phyloP scores from a whole-genome alignment of 192 early-diverging fungal species.

The Backusella parvicylindrica region DNA sequence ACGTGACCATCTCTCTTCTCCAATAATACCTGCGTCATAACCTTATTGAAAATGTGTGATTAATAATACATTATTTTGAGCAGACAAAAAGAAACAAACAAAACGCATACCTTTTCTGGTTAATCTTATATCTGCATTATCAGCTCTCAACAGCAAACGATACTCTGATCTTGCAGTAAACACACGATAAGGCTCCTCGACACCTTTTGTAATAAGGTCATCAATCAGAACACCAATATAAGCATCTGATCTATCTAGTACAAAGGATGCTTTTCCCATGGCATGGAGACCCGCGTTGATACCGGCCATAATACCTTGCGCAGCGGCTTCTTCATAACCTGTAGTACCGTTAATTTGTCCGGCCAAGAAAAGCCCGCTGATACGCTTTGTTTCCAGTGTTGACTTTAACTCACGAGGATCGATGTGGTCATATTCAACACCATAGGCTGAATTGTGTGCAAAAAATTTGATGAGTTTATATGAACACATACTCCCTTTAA shows the following conservation, averaged over 20 bases:
- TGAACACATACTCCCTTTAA: neutral
- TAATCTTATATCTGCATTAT: conserved; percentile 76
- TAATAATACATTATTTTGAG: neutral
- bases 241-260: conserved; percentile 70
- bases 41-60: conserved; percentile 19
- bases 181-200: conserved; percentile 79
- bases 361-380: conserved; percentile 72
- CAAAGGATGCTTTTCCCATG: conserved; percentile 49
- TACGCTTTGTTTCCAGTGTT: conserved; percentile 76
- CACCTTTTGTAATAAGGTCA: conserved; percentile 78
- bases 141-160: conserved; percentile 67
- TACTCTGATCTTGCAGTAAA: conserved; percentile 85
- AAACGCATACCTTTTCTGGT: conserved; percentile 54
- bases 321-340: conserved; percentile 81
- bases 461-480: neutral
- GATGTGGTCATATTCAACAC: conserved; percentile 85
- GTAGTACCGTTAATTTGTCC: conserved; percentile 90
- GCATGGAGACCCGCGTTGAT: conserved; percentile 71
- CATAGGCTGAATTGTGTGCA: conserved; percentile 49
- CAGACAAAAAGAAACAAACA: neutral
- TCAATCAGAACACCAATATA: conserved; percentile 83
- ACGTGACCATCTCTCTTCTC: conserved; percentile 44
- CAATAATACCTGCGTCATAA: conserved; percentile 50
- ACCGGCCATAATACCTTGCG: conserved; percentile 76
- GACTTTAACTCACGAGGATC: conserved; percentile 77